phyloP scores from a whole-genome alignment of 495 filamentous ascomycete genomes.

The Massariosphaeria phaeospora region DNA sequence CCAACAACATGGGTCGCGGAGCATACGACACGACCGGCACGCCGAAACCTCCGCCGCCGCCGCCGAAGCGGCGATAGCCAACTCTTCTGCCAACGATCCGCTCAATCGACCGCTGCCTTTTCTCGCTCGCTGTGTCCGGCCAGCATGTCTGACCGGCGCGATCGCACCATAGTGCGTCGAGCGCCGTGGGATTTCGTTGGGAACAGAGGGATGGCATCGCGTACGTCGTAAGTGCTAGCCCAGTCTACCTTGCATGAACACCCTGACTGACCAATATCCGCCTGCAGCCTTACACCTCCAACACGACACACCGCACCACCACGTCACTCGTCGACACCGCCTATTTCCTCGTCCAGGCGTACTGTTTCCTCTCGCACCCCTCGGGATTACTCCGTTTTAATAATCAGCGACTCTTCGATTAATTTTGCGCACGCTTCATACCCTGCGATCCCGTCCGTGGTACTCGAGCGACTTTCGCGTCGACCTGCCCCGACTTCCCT shows the following conservation, averaged over 20 bases:
- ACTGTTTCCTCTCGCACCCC: background rate
- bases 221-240: constrained; percentile 31
- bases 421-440: constrained; percentile 29
- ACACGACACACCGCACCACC: background rate
- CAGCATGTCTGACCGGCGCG: background rate
- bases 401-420: constrained; percentile 31
- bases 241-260: constrained; percentile 24
- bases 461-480: constrained; percentile 16
- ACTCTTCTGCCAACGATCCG: background rate
- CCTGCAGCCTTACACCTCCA: constrained; percentile 27
- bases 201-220: constrained; percentile 27
- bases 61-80: constrained; percentile 34
- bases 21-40: constrained; percentile 40
- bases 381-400: constrained; percentile 33
- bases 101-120: constrained; percentile 20
- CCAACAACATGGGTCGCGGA: constrained; percentile 37
- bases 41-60: constrained; percentile 34
- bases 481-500: constrained; percentile 3
- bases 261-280: constrained; percentile 24
- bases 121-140: constrained; percentile 1
- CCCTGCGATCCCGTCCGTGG: constrained; percentile 18
- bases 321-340: background rate
- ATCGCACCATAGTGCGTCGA: background rate
- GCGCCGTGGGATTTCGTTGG: constrained; percentile 13
- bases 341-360: background rate